Evolutionary conservation across 2,329 filamentous ascomycete genomes (phyloP), one percentile per base, ranked within the genome.

Genomic region (Hypoxylon sp.): DNA sequence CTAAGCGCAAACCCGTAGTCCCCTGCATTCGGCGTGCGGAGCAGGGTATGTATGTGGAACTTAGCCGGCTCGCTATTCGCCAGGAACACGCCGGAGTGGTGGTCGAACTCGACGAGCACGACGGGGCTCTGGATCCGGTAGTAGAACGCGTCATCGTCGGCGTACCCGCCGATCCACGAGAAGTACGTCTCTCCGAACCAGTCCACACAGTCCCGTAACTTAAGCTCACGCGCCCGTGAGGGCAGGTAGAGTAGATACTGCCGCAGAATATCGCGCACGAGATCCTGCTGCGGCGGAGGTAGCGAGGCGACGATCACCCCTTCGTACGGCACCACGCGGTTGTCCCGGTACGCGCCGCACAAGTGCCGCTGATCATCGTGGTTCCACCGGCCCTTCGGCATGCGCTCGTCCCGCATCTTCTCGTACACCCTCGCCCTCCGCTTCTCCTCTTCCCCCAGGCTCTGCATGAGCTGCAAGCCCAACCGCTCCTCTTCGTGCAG

Each of bases 341-440:
- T 96, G 74, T 95, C 92, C 11, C 91, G 86, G 76, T 91, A 93
- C 0, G 92, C 92, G 36, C 93, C 92, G 75, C 91, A 93, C 3
- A 93, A 77, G 74, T 94, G 92, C 5, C 92, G 85, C 80, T 94
- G 91, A 76, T 95, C 92, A 74, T 93, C 91, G 70, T 90, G 90
- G 76, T 94, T 94, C 91, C 91, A 94, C 6, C 91, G 85, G 9
- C 89, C 90, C 11, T 81, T 79, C 2, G 86, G 87, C 91, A 93
- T 93, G 0, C 80, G 83, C 0, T 87, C 86, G 63, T 93, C 91
- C 23, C 85, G 82, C 80, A 93, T 83, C 0, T 82, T 71, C 58
- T 84, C 83, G 76, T 87, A 93, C 0, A 87, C 80, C 65, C 87
- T 87, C 0, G 89, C 89, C 1, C 77, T 74, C 0, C 75, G 43